Conservation (phyloP, 2,329 filamentous ascomycete genomes). For the Pseudopithomyces maydicus region DNA sequence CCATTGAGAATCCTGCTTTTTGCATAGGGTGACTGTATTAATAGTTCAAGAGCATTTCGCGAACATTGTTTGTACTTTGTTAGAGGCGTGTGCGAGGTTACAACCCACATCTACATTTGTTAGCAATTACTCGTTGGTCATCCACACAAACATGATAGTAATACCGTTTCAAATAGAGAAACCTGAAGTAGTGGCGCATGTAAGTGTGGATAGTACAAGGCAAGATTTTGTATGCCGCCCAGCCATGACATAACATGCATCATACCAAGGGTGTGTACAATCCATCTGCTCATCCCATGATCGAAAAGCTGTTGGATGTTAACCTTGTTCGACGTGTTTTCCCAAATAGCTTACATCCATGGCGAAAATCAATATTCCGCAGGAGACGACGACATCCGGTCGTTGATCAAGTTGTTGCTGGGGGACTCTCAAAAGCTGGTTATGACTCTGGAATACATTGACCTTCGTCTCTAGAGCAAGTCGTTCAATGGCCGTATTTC, state of each 20-base stretch:
- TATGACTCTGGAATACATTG: slow-evolving; percentile 24
- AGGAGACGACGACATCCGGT: slow-evolving; percentile 22
- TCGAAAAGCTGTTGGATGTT: slow-evolving; percentile 19
- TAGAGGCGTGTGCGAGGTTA: slow-evolving; percentile 17
- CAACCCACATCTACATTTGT: slow-evolving; percentile 13
- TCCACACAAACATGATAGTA: neutral
- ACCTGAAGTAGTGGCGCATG: slow-evolving; percentile 15
- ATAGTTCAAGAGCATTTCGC: slow-evolving; percentile 18
- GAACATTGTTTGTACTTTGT: slow-evolving; percentile 17
- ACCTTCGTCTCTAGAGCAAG: slow-evolving; percentile 27
- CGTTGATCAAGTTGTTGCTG: slow-evolving; percentile 13
- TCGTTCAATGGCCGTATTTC: slow-evolving; percentile 15
- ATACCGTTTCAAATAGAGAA: slow-evolving; percentile 20
- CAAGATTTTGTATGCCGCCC: slow-evolving; percentile 24
- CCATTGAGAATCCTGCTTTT: slow-evolving; percentile 20
- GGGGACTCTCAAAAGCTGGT: slow-evolving; percentile 16
- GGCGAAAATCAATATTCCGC: slow-evolving; percentile 22
- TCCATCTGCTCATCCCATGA: slow-evolving; percentile 24
- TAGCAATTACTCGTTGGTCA: neutral
- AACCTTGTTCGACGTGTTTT: neutral
- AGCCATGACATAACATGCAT: slow-evolving; percentile 22
- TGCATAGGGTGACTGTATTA: slow-evolving; percentile 14
- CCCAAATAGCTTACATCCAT: slow-evolving; percentile 25
- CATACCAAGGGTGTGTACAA: slow-evolving; percentile 22
- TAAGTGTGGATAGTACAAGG: slow-evolving; percentile 26